Conservation (phyloP, 164 flowering plant species). For the Vitis labrusca region DNA sequence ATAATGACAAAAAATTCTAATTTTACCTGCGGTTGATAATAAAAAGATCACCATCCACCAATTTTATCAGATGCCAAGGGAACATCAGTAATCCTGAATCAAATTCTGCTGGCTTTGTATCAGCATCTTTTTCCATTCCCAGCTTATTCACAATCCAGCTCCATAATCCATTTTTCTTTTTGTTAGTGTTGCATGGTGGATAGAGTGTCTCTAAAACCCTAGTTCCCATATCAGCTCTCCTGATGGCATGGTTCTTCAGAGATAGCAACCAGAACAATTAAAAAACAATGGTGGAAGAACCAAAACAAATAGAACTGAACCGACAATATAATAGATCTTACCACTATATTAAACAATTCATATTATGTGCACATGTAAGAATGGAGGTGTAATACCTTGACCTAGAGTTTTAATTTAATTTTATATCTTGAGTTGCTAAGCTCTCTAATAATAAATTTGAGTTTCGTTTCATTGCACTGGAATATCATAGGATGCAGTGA, state of each 20-base stretch:
- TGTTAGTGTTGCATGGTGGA: slow-evolving; percentile 36
- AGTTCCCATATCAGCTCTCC: slow-evolving; percentile 78
- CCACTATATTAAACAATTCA: no score
- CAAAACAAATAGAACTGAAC: neutral
- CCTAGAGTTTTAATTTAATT: no score
- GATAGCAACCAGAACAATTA: slow-evolving; percentile 13
- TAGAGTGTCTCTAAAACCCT: slow-evolving; percentile 74
- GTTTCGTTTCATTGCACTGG: no score
- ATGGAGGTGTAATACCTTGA: no score
- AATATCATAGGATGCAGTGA: no score
- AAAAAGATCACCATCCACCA: slow-evolving; percentile 36
- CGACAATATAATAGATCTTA: no score
- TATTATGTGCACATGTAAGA: no score
- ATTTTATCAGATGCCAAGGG: slow-evolving; percentile 89
- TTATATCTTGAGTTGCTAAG: no score
- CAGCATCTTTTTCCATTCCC: slow-evolving; percentile 42
- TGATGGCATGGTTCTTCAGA: slow-evolving; percentile 83
- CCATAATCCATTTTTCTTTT: slow-evolving; percentile 52
- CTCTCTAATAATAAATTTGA: no score
- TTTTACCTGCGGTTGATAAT: slow-evolving; percentile 68
- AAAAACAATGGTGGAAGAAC: neutral
- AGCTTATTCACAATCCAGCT: slow-evolving; percentile 66
- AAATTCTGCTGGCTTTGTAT: slow-evolving; percentile 32
- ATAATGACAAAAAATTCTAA: slow-evolving; percentile 1
- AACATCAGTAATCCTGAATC: slow-evolving; percentile 41